phyloP scores from a whole-genome alignment of 805 yeast genomes.

The Yamadazyma olivae region DNA sequence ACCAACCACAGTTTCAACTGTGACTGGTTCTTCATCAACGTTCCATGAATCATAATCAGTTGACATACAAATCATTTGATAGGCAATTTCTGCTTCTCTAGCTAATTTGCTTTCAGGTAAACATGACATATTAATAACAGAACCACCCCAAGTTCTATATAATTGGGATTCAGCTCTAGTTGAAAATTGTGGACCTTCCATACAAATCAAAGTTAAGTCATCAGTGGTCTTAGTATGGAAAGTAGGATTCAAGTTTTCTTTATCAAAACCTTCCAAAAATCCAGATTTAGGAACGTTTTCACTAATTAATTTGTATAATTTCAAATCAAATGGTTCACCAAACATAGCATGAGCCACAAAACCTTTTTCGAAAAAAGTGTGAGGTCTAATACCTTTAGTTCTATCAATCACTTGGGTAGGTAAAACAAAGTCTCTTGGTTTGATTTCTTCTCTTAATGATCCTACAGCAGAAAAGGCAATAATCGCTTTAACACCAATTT shows the following conservation, averaged over 20 bases:
- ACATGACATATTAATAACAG: slow-evolving; percentile 95
- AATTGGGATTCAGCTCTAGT: slow-evolving; percentile 94
- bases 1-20: slow-evolving; percentile 95
- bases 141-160: slow-evolving; percentile 86
- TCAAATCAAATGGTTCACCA: slow-evolving; percentile 92
- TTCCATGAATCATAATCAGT: slow-evolving; percentile 99
- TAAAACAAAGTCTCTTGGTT: slow-evolving; percentile 93
- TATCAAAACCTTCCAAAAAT: slow-evolving; percentile 52
- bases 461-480: slow-evolving; percentile 97
- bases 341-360: slow-evolving; percentile 96
- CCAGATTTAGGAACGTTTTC: slow-evolving; percentile 44
- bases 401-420: slow-evolving; percentile 96
- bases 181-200: slow-evolving; percentile 99
- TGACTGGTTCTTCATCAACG: slow-evolving; percentile 90
- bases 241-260: slow-evolving; percentile 31
- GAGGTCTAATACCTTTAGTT: slow-evolving; percentile 90
- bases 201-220: slow-evolving; percentile 85
- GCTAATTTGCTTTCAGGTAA: slow-evolving; percentile 98
- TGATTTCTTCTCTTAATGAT: slow-evolving; percentile 81
- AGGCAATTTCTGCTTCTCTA: slow-evolving; percentile 93
- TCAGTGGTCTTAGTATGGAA: slow-evolving; percentile 68
- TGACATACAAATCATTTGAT: slow-evolving; percentile 98
- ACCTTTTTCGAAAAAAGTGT: slow-evolving; percentile 87
- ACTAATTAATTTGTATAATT: slow-evolving; percentile 62
- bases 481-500: slow-evolving; percentile 80